Base-by-base conservation (phyloP, 176 grass and related monocot species). In the Oropetium thomaeum region DNA sequence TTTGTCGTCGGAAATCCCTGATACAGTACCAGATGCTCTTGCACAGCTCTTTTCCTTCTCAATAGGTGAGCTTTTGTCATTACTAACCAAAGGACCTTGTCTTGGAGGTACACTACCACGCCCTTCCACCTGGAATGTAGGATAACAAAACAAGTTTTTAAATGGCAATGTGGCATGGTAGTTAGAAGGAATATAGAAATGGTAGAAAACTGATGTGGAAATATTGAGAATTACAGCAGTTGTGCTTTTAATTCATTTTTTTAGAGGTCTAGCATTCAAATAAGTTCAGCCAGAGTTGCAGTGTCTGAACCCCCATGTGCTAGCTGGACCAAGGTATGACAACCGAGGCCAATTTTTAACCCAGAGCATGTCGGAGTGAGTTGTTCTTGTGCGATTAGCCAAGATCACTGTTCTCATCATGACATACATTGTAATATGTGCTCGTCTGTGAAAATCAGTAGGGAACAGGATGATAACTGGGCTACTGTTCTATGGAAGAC, bases 21-120 rank as follows among this genome's bases (percentile, higher is more conserved):
- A 28, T 58, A 63, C 84, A 28, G 65, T 51, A 76, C 69, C 86
- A 48, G 82, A 85, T 75, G 51, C 68, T 71, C 69, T 67, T 79
- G 77, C 52, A 52, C 33, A 74, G 54, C 30, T 86, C 69, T 90
- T 97, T 63, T 92, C 90, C 70, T 92, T 97, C 35, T 90, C 93
- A 33, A 88, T 10, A 40, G 47, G 33, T 83, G 62, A 47, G 33
- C 20, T 90, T 82, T 88, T 89, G 59, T 90, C 90, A 62, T 86
- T 89, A 45, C 64, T 63, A 65, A 78, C 58, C 49, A 71, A 30
- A 55, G 80, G 60, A 40, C 79, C 87, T 86, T 88, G 87, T 82
- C 90, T 90, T 38, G 77, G 53, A 33, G 82, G 75, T 63, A 81
- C 67, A 57, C 25, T 73, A 41, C 57, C 38, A 2, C 87, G 86